Conservation (phyloP, 2,329 filamentous ascomycete genomes). For the Chaetomium olivaceum region DNA sequence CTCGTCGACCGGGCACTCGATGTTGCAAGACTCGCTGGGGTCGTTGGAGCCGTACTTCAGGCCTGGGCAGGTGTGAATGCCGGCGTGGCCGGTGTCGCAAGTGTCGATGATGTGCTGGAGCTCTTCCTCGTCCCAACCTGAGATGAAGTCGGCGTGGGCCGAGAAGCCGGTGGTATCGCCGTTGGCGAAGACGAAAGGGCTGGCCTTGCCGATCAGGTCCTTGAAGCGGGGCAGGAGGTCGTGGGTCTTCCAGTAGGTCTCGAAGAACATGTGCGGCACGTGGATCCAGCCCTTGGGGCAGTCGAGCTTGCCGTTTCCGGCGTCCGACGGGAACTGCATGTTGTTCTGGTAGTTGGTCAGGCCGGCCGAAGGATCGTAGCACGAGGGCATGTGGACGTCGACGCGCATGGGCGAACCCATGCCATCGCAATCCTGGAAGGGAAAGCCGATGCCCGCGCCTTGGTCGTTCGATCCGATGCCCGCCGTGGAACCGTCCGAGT, state of each 20-base stretch:
- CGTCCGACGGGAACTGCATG: slow-evolving; percentile 61
- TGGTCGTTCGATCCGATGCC: slow-evolving; percentile 59
- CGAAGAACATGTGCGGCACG: slow-evolving; percentile 58
- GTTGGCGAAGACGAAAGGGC: slow-evolving; percentile 69
- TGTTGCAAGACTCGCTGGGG: slow-evolving; percentile 50
- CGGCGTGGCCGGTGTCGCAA: slow-evolving; percentile 60
- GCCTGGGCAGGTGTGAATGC: slow-evolving; percentile 64
- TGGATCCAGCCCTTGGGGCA: slow-evolving; percentile 58
- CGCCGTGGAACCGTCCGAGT: slow-evolving; percentile 56
- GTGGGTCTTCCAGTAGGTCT: slow-evolving; percentile 62
- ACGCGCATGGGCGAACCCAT: slow-evolving; percentile 61
- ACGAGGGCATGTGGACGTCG: slow-evolving; percentile 72
- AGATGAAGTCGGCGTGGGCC: slow-evolving; percentile 71
- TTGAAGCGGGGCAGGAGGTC: slow-evolving; percentile 52
- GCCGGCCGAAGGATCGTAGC: slow-evolving; percentile 66
- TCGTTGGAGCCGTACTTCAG: slow-evolving; percentile 56
- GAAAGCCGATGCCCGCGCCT: slow-evolving; percentile 65
- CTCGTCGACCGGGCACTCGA: slow-evolving; percentile 50
- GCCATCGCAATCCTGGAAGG: slow-evolving; percentile 67
- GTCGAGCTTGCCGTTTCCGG: slow-evolving; percentile 49
- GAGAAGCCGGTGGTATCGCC: slow-evolving; percentile 71
- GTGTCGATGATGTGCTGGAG: slow-evolving; percentile 68
- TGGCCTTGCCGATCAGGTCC: slow-evolving; percentile 53
- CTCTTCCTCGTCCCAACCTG: slow-evolving; percentile 67
- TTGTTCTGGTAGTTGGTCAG: slow-evolving; percentile 63